Conservation (phyloP, 2,329 filamentous ascomycete species). For the Apiospora pterosperma region DNA sequence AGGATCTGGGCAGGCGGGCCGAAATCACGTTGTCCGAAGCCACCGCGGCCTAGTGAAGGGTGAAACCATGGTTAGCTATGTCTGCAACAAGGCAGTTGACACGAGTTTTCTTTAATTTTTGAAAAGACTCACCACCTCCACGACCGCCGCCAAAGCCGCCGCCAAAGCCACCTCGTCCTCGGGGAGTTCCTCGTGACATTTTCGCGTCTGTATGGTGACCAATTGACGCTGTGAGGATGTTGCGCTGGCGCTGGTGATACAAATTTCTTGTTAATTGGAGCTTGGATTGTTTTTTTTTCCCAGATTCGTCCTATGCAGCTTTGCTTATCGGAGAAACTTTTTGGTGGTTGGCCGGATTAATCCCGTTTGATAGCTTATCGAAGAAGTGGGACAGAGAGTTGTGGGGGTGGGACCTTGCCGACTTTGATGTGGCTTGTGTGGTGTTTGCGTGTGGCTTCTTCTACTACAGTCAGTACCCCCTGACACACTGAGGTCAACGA, state of each 20-base stretch:
- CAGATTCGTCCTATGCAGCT: neutral
- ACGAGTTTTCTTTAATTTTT: neutral
- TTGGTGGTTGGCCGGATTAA: constrained; percentile 2
- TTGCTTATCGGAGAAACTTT: neutral
- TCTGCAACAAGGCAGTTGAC: neutral
- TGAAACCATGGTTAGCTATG: neutral
- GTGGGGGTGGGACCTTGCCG: neutral
- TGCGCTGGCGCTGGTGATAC: constrained; percentile 1
- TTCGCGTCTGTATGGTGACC: neutral
- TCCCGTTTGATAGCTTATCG: neutral
- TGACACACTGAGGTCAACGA: neutral
- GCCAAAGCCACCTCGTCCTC: constrained; percentile 28
- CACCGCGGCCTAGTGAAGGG: constrained; percentile 25
- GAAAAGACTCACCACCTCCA: constrained; percentile 25
- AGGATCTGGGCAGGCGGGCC: constrained; percentile 30
- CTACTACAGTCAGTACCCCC: neutral
- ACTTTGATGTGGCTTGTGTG: neutral
- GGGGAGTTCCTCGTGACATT: constrained; percentile 31
- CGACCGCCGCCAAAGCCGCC: constrained; percentile 22
- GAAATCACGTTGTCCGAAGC: constrained; percentile 29
- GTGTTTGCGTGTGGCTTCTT: neutral
- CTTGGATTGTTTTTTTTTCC: neutral
- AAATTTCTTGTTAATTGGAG: neutral
- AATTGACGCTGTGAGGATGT: neutral
- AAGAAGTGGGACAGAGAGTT: neutral